phyloP scores from a whole-genome alignment of 805 yeast species.

The Kazachstania taianensis region DNA sequence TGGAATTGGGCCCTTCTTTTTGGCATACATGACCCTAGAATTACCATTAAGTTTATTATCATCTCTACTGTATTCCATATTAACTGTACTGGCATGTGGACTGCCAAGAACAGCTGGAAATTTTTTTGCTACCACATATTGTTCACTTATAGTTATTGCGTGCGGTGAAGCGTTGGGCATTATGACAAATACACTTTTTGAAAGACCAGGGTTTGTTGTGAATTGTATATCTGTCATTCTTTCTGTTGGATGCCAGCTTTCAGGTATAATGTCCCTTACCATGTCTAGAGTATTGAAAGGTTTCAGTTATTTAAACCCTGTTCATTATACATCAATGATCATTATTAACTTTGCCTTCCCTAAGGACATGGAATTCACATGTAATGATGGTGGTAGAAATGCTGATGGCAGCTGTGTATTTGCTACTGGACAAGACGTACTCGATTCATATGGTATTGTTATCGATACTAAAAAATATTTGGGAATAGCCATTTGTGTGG shows the following conservation, averaged over 20 bases:
- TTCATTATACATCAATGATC: slow-evolving; percentile 58
- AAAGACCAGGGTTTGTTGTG: slow-evolving; percentile 72
- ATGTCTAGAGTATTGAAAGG: slow-evolving; percentile 62
- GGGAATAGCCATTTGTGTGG: slow-evolving; percentile 26
- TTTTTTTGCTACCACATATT: slow-evolving; percentile 55
- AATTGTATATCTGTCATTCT: slow-evolving; percentile 57
- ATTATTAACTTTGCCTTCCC: slow-evolving; percentile 52
- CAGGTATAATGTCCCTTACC: slow-evolving; percentile 72
- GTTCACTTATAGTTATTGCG: slow-evolving; percentile 44
- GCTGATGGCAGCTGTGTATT: slow-evolving; percentile 36
- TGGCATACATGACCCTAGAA: slow-evolving; percentile 26
- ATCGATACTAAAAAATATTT: slow-evolving; percentile 31
- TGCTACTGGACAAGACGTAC: slow-evolving; percentile 44
- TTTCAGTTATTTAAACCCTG: slow-evolving; percentile 66
- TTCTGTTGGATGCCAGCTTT: slow-evolving; percentile 70
- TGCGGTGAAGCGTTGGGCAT: slow-evolving; percentile 85
- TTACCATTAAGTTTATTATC: slow-evolving; percentile 30
- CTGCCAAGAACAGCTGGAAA: slow-evolving; percentile 56
- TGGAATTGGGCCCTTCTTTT: slow-evolving; percentile 52
- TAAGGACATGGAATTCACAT: slow-evolving; percentile 38
- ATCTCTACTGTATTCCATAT: slow-evolving; percentile 45
- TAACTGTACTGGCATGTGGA: slow-evolving; percentile 63
- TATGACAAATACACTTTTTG: slow-evolving; percentile 60
- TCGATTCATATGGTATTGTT: slow-evolving; percentile 40
- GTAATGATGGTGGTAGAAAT: slow-evolving; percentile 34